phyloP scores from a whole-genome alignment of 768 basidiomycete genomes.

The Kwoniella pini region DNA sequence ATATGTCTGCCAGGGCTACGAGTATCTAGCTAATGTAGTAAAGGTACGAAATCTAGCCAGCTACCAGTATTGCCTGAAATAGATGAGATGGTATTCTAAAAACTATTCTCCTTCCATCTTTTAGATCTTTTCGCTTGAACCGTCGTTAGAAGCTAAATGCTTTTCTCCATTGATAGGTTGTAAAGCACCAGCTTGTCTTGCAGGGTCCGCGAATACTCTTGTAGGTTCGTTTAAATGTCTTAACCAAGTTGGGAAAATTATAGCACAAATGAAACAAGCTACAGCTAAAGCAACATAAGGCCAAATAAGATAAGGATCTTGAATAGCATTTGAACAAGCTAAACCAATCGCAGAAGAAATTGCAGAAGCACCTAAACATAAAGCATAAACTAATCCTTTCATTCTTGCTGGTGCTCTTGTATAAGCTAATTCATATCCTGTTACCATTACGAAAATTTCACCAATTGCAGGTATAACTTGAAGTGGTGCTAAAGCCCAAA shows the following conservation, averaged over 20 bases:
- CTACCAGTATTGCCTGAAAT: too few relatives aligned
- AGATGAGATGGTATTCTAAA: too few relatives aligned
- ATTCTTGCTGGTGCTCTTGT: constrained; percentile 52
- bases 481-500: constrained; percentile 49
- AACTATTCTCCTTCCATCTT: too few relatives aligned
- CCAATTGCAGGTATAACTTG: constrained; percentile 41
- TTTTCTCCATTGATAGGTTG: not conserved
- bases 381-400: constrained; percentile 54
- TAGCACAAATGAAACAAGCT: constrained; percentile 35
- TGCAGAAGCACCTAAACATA: constrained; percentile 48
- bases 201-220: constrained; percentile 30
- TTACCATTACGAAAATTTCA: constrained; percentile 53
- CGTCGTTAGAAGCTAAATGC: not conserved
- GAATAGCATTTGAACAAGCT: constrained; percentile 45
- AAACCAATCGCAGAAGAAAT: constrained; percentile 48
- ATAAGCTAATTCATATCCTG: constrained; percentile 54
- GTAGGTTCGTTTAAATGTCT: constrained; percentile 47
- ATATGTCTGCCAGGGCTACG: too few relatives aligned
- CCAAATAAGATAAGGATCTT: constrained; percentile 54
- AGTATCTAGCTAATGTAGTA: too few relatives aligned
- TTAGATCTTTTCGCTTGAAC: constrained; percentile 3
- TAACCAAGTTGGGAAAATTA: constrained; percentile 46
- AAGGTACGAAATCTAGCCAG: too few relatives aligned
- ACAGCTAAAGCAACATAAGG: constrained; percentile 41
- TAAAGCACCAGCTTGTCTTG: constrained; percentile 37